Conservation (phyloP, 2,329 filamentous ascomycete species). For the Ampelomyces quisqualis region DNA sequence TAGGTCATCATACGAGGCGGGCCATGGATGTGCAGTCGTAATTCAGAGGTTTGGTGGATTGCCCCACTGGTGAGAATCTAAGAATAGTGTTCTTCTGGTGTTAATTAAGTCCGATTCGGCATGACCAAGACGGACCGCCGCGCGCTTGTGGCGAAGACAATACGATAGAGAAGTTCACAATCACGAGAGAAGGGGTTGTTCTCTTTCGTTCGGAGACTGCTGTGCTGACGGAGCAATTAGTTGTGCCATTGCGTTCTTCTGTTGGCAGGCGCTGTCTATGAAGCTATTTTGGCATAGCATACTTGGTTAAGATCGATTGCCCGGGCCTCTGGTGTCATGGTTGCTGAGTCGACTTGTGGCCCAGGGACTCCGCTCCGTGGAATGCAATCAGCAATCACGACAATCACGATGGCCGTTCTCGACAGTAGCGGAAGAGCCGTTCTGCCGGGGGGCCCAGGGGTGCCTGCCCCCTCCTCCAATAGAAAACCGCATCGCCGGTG, state of each 20-base stretch:
- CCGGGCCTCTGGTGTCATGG: not conserved
- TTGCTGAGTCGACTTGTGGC: slow-evolving; percentile 1
- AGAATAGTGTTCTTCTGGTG: slow-evolving; percentile 6
- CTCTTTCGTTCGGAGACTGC: slow-evolving; percentile 2
- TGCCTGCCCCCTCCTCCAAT: not conserved
- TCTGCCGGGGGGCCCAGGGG: slow-evolving; percentile 4
- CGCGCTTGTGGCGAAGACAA: slow-evolving; percentile 19
- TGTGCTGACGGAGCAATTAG: slow-evolving; percentile 13
- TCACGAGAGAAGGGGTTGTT: slow-evolving; percentile 12
- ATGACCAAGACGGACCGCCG: slow-evolving; percentile 13
- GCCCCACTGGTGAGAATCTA: slow-evolving; percentile 10
- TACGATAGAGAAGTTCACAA: slow-evolving; percentile 3
- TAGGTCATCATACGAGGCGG: slow-evolving; percentile 18
- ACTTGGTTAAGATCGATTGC: too few relatives aligned
- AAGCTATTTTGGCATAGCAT: too few relatives aligned
- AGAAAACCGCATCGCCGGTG: not conserved
- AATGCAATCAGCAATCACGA: not conserved
- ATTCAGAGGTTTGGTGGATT: slow-evolving; percentile 4
- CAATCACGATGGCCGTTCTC: not conserved
- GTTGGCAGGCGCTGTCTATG: too few relatives aligned
- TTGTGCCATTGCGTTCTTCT: not conserved
- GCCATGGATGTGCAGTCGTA: slow-evolving; percentile 9
- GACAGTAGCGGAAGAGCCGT: slow-evolving; percentile 2
- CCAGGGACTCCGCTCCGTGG: not conserved
- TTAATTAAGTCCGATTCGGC: slow-evolving; percentile 2